phyloP scores from a whole-genome alignment of 2,329 filamentous ascomycete genomes.

The Cryphonectria carpinicola region DNA sequence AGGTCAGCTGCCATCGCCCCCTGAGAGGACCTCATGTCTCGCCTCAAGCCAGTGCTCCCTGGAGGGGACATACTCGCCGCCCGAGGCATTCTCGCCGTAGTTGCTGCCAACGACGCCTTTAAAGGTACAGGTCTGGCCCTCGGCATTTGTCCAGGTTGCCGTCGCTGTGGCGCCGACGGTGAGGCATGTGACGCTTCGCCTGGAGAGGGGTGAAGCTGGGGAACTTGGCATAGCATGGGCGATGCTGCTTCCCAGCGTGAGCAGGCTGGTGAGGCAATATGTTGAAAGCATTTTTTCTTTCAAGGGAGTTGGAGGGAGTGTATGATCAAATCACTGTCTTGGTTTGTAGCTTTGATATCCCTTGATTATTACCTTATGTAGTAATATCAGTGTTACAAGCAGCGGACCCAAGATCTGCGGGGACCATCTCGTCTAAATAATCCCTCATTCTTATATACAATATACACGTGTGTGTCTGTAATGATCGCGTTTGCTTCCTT shows the following conservation, averaged over 20 bases:
- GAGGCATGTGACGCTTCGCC: constrained; percentile 44
- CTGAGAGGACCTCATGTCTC: neutral
- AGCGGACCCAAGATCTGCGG: neutral
- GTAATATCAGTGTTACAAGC: neutral
- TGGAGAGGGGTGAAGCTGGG: constrained; percentile 26
- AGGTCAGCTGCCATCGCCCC: neutral
- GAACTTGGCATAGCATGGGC: constrained; percentile 11
- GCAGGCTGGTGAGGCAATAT: neutral
- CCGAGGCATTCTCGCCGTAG: constrained; percentile 47
- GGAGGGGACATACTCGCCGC: constrained; percentile 46
- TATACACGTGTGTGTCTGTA: neutral
- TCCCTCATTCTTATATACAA: neutral
- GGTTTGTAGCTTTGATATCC: neutral
- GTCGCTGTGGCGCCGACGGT: constrained; percentile 46
- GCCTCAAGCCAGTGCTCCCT: too few relatives aligned
- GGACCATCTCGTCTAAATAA: neutral
- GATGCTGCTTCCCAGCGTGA: constrained; percentile 4
- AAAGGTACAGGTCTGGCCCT: constrained; percentile 47
- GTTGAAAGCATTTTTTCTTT: neutral
- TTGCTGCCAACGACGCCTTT: constrained; percentile 51
- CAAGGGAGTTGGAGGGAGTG: neutral
- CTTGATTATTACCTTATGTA: neutral
- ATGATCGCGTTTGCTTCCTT: neutral
- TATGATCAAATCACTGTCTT: neutral
- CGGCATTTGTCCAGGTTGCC: constrained; percentile 50